These are phyloP conservation scores for Cercophora newfieldiana DNA, from an alignment of 495 filamentous ascomycete species.

Conservation along the genomic window DNA sequence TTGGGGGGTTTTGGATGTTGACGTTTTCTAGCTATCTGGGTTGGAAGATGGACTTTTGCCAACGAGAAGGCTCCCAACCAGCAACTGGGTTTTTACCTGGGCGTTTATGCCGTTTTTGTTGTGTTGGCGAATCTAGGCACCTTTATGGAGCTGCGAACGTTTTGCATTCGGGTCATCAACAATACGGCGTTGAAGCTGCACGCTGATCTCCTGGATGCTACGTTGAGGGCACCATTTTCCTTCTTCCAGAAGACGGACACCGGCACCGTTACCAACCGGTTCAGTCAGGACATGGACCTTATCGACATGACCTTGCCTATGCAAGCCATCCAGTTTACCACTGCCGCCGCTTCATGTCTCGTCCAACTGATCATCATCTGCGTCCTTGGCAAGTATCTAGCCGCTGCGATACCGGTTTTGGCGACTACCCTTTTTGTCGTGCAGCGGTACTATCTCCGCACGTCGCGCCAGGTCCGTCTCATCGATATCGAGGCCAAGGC, in stretches of 20 bases:
- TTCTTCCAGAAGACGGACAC: constrained; percentile 32
- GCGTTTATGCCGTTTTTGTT: constrained; percentile 57
- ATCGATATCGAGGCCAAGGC: constrained; percentile 51
- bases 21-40: constrained; percentile 47
- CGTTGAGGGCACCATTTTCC: constrained; percentile 25
- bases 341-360: constrained; percentile 8
- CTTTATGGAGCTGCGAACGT: constrained; percentile 9
- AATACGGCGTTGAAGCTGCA: constrained; percentile 19
- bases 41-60: constrained; percentile 55
- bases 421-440: constrained; percentile 43
- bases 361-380: constrained; percentile 36
- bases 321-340: constrained; percentile 17
- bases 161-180: constrained; percentile 14
- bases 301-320: constrained; percentile 17
- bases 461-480: constrained; percentile 57
- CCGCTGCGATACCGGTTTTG: constrained; percentile 25
- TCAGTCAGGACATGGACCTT: constrained; percentile 36
- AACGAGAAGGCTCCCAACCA: constrained; percentile 42
- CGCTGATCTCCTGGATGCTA: background rate
- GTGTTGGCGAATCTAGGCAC: constrained; percentile 17
- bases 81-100: constrained; percentile 52
- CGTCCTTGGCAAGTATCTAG: constrained; percentile 29
- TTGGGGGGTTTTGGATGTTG: background rate
- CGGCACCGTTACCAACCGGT: constrained; percentile 29
- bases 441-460: constrained; percentile 56